Evolutionary conservation across 129 eudicot species (phyloP).

Genomic region (Logfia minima): DNA sequence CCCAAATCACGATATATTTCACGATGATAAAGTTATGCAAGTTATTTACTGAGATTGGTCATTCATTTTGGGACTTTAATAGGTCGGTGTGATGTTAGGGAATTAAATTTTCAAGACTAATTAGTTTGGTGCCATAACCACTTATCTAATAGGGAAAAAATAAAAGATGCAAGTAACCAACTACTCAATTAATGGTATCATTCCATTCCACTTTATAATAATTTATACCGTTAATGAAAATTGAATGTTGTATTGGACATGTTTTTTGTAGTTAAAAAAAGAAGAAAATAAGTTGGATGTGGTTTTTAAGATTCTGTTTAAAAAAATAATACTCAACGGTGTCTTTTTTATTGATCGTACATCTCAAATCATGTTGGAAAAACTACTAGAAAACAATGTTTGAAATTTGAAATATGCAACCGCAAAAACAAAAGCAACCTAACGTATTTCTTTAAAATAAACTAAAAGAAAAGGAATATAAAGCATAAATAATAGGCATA

Average conservation of each 20-base stretch:
- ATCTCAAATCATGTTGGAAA: background rate
- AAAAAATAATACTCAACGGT: background rate
- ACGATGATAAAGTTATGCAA: background rate
- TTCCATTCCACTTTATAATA: background rate
- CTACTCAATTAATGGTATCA: slow-evolving; percentile 4
- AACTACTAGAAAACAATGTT: background rate
- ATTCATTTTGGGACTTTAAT: background rate
- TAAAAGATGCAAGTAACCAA: slow-evolving; percentile 9
- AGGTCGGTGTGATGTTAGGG: slow-evolving; percentile 4
- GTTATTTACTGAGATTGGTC: background rate
- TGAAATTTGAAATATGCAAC: slow-evolving; percentile 26
- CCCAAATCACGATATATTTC: background rate
- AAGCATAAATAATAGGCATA: background rate
- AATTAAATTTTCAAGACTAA: background rate
- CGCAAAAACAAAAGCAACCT: slow-evolving; percentile 29
- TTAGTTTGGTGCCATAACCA: slow-evolving; percentile 21
- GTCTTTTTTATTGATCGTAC: background rate
- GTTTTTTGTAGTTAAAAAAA: too few relatives aligned
- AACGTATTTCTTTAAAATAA: background rate
- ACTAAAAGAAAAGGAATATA: slow-evolving; percentile 12
- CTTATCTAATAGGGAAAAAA: background rate
- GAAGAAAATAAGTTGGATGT: background rate
- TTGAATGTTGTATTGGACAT: background rate
- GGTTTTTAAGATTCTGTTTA: background rate
- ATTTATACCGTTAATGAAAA: background rate